Percentiles rank a stretch among this genome's conserved stretches.
Evolutionary conservation across 371 early-diverging fungal species (phyloP).

Genomic region (Phascolomyces articulosus): DNA sequence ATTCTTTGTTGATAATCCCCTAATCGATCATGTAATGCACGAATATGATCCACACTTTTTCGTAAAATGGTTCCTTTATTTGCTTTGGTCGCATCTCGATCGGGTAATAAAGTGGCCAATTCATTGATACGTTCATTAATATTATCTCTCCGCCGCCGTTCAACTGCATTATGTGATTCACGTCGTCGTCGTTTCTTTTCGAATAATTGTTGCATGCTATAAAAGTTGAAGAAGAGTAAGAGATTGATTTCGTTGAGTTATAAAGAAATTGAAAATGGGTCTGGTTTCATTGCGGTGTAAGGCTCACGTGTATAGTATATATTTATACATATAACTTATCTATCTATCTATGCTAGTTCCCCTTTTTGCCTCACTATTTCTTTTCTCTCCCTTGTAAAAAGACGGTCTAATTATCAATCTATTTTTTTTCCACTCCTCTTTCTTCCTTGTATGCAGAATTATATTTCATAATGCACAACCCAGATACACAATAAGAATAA

Average conservation of each 20-base stretch:
- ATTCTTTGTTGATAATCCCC: conserved; percentile 61
- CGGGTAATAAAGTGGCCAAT: conserved; percentile 46
- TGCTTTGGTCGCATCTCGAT: conserved; percentile 61
- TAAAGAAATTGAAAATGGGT: background rate
- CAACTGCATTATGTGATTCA: conserved; percentile 65
- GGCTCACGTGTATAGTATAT: conserved; percentile 1
- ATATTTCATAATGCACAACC: background rate
- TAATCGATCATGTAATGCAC: conserved; percentile 62
- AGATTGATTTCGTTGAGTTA: too few relatives aligned
- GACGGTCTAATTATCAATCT: conserved; percentile 1
- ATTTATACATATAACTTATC: background rate
- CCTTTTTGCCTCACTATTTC: background rate
- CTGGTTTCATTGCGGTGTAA: background rate
- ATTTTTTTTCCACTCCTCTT: background rate
- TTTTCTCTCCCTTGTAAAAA: background rate
- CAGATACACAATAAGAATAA: too few relatives aligned
- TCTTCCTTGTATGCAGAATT: background rate
- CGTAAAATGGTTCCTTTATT: conserved; percentile 85
- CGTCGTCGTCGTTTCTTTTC: conserved; percentile 44
- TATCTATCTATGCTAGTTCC: background rate
- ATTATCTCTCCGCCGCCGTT: conserved; percentile 91
- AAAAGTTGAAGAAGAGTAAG: too few relatives aligned
- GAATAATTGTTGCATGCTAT: conserved; percentile 46
- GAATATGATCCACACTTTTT: conserved; percentile 89
- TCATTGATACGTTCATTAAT: conserved; percentile 91